These are phyloP conservation scores for Corylus americana DNA, from an alignment of 306 rosid genomes.

Conservation along the genomic window DNA sequence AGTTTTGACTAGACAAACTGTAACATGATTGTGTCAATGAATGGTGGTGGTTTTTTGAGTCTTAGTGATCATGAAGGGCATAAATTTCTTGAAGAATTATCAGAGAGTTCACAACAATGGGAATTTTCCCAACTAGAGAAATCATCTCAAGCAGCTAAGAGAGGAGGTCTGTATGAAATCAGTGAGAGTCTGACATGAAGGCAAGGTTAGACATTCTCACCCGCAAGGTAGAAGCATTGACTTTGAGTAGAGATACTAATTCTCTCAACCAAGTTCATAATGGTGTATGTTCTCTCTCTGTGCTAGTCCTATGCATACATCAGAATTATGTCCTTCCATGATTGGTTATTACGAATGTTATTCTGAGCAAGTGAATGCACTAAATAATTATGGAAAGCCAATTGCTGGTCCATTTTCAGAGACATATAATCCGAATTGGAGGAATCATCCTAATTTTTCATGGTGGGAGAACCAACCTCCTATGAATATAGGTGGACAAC, in stretches of 20 bases:
- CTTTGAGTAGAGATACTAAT: background rate
- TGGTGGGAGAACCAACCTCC: no score
- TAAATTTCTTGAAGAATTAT: no score
- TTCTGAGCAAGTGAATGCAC: background rate
- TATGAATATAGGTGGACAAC: no score
- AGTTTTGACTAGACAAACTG: no score
- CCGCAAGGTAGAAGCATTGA: background rate
- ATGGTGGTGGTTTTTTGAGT: no score
- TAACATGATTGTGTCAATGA: no score
- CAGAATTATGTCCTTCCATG: background rate
- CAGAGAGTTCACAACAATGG: no score
- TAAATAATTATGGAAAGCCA: background rate
- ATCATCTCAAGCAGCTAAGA: no score
- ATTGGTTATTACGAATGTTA: background rate
- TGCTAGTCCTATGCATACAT: background rate
- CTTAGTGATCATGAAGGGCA: no score
- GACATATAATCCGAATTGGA: background rate
- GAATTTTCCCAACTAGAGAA: background rate
- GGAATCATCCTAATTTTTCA: no score
- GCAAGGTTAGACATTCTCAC: background rate
- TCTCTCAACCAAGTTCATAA: background rate
- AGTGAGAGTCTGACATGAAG: background rate
- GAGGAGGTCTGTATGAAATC: background rate
- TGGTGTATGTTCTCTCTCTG: background rate
- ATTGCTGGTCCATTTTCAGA: background rate